Percentiles rank a stretch among this genome's conserved stretches.
phyloP scores from a whole-genome alignment of 352 stramenopile species.

The Peronospora belbahrii region DNA sequence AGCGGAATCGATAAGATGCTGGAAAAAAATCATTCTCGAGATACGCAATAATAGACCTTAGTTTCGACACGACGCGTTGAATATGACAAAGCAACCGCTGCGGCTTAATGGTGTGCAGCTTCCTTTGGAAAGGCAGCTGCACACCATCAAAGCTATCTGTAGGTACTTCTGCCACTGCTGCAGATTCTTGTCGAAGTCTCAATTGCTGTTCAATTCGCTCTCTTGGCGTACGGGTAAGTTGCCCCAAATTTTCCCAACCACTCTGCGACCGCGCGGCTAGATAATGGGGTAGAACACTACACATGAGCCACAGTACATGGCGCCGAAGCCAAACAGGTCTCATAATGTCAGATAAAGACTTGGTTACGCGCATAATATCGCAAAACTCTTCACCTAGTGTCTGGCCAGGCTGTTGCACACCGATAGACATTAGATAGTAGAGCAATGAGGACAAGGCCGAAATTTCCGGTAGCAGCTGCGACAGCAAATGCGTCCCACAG shows the following conservation, averaged over 20 bases:
- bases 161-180: not conserved
- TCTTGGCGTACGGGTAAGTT: slow-evolving; percentile 53
- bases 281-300: slow-evolving; percentile 52
- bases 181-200: slow-evolving; percentile 32
- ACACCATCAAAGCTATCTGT: slow-evolving; percentile 2
- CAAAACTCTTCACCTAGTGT: slow-evolving; percentile 86
- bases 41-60: slow-evolving; percentile 30
- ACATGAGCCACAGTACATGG: slow-evolving; percentile 52
- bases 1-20: slow-evolving; percentile 49
- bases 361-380: slow-evolving; percentile 65
- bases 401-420: slow-evolving; percentile 50
- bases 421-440: slow-evolving; percentile 58
- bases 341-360: slow-evolving; percentile 3
- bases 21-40: slow-evolving; percentile 46
- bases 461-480: slow-evolving; percentile 71
- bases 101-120: slow-evolving; percentile 5
- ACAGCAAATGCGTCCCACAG: slow-evolving; percentile 62
- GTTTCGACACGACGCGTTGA: slow-evolving; percentile 36
- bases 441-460: slow-evolving; percentile 52
- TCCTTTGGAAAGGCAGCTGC: not conserved
- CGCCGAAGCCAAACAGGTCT: slow-evolving; percentile 27
- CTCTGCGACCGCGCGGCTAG: slow-evolving; percentile 50
- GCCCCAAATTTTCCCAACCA: slow-evolving; percentile 62
- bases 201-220: slow-evolving; percentile 79
- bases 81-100: slow-evolving; percentile 25